Conservation (phyloP, 2,329 filamentous ascomycete genomes). For the Diaporthe vexans region DNA sequence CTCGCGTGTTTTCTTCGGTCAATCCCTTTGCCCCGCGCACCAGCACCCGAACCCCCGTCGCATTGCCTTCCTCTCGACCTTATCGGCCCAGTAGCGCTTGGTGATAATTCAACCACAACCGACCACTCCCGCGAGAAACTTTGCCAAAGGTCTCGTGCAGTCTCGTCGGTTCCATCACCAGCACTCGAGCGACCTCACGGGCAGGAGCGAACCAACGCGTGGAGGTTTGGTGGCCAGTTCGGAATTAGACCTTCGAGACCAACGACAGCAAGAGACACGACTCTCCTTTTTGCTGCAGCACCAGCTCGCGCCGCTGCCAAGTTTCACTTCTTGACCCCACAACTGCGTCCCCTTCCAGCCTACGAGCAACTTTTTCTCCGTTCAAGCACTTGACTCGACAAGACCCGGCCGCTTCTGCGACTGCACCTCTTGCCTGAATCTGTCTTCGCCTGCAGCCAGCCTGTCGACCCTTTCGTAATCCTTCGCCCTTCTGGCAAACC, state of each 20-base stretch:
- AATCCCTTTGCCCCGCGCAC: constrained; percentile 32
- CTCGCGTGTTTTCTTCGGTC: constrained; percentile 33
- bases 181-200: background rate
- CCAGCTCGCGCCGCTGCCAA: constrained; percentile 40
- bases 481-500: constrained; percentile 36
- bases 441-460: constrained; percentile 21
- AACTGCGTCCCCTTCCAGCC: constrained; percentile 26
- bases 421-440: constrained; percentile 21
- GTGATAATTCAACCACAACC: background rate
- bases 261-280: constrained; percentile 31
- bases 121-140: background rate
- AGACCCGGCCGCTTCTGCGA: constrained; percentile 22
- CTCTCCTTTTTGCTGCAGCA: constrained; percentile 41
- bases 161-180: background rate
- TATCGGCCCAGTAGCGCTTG: constrained; percentile 1
- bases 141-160: background rate
- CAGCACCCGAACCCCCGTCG: constrained; percentile 4
- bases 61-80: constrained; percentile 26
- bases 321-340: constrained; percentile 39
- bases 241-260: constrained; percentile 20
- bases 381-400: constrained; percentile 31
- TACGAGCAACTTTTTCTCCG: constrained; percentile 37
- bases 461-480: constrained; percentile 32
- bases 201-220: constrained; percentile 14
- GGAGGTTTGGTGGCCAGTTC: constrained; percentile 14